These are phyloP conservation scores for Epichloe sp. DNA, from an alignment of 2,329 filamentous ascomycete species.

Conservation along the genomic window DNA sequence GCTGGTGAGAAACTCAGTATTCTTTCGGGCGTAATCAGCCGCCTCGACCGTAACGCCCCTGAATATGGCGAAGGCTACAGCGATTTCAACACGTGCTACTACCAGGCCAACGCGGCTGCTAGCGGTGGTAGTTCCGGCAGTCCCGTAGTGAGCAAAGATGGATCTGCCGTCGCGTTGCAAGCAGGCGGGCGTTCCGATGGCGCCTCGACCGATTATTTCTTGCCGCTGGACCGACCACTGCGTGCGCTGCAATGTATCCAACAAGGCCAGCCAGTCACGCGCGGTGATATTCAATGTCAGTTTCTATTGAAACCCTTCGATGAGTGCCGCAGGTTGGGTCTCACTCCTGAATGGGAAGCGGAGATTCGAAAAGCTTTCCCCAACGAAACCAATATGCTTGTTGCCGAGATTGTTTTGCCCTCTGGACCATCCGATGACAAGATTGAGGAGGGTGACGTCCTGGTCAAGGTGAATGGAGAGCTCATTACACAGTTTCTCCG, in stretches of 20 bases:
- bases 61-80: constrained; percentile 97
- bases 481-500: constrained; percentile 86
- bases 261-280: constrained; percentile 58
- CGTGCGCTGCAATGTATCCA: constrained; percentile 80
- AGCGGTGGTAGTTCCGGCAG: constrained; percentile 97
- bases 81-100: constrained; percentile 94
- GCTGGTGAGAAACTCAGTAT: constrained; percentile 98
- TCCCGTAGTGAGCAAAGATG: constrained; percentile 93
- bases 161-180: constrained; percentile 81
- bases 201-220: constrained; percentile 93
- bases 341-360: constrained; percentile 77
- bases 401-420: constrained; percentile 88
- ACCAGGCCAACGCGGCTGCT: constrained; percentile 91
- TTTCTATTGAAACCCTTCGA: constrained; percentile 97
- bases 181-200: constrained; percentile 89
- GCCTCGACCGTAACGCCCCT: constrained; percentile 93
- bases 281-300: constrained; percentile 96
- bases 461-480: constrained; percentile 87
- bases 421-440: constrained; percentile 78
- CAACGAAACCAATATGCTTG: constrained; percentile 90
- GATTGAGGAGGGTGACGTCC: constrained; percentile 85
- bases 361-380: constrained; percentile 73
- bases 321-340: constrained; percentile 79
- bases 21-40: constrained; percentile 90
- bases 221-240: constrained; percentile 81